Conservation (phyloP, 2,329 filamentous ascomycete species). For the Neonectria neomacrospora region DNA sequence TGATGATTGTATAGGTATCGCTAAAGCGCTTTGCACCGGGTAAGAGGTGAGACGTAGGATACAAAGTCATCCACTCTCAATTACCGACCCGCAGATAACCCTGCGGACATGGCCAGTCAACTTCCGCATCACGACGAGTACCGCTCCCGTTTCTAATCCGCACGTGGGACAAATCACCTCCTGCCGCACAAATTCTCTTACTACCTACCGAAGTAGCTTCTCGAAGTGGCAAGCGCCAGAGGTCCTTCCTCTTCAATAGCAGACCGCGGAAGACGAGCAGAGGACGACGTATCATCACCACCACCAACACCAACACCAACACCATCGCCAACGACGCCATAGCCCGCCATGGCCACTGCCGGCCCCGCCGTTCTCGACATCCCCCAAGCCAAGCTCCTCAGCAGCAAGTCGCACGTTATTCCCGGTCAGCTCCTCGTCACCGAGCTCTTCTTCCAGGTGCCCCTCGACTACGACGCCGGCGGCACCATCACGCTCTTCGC, state of each 20-base stretch:
- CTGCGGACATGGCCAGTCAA: conserved; percentile 4
- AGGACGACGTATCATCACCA: background rate
- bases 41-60: background rate
- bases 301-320: conserved; percentile 20
- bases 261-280: background rate
- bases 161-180: background rate
- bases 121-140: conserved; percentile 2
- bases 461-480: conserved; percentile 78
- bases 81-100: conserved; percentile 21
- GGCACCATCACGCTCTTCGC: conserved; percentile 79
- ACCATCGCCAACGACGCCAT: background rate
- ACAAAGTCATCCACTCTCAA: background rate
- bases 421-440: conserved; percentile 77
- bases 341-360: conserved; percentile 15
- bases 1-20: background rate
- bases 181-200: background rate
- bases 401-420: conserved; percentile 56
- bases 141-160: background rate
- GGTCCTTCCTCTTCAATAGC: background rate
- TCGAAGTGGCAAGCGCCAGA: background rate
- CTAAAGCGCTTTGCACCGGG: background rate
- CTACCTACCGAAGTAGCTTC: background rate
- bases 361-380: conserved; percentile 42
- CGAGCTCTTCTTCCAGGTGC: conserved; percentile 89
- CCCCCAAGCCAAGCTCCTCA: conserved; percentile 53